phyloP scores from a whole-genome alignment of 2,329 filamentous ascomycete genomes.

The Trichoderma arundinaceum region DNA sequence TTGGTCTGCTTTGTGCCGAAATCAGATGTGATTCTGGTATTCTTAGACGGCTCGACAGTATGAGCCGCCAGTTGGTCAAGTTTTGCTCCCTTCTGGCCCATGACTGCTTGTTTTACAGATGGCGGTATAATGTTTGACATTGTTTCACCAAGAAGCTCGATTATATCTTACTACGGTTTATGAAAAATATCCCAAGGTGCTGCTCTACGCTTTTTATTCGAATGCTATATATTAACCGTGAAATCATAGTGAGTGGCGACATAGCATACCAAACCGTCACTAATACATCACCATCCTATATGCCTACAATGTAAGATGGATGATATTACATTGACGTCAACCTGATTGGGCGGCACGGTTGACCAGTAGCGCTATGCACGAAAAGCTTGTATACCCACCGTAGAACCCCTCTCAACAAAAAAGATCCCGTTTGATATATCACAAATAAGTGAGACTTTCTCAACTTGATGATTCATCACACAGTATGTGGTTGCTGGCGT shows the following conservation, averaged over 20 bases:
- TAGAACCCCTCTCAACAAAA: too few relatives aligned
- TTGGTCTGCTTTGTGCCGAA: constrained; percentile 75
- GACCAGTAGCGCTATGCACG: too few relatives aligned
- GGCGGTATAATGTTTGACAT: constrained; percentile 27
- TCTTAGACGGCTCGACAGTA: constrained; percentile 63
- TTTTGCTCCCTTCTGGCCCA: constrained; percentile 58
- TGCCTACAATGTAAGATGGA: not conserved
- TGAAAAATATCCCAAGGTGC: not conserved
- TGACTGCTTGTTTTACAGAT: constrained; percentile 35
- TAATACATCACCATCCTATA: constrained; percentile 11
- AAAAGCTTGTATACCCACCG: too few relatives aligned
- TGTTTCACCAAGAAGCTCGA: not conserved
- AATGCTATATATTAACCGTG: not conserved
- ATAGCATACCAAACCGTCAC: not conserved
- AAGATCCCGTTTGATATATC: not conserved
- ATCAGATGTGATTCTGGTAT: constrained; percentile 73
- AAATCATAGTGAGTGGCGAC: constrained; percentile 1
- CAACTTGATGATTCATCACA: not conserved
- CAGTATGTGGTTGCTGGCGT: not conserved
- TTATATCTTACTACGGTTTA: not conserved
- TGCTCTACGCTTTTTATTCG: too few relatives aligned
- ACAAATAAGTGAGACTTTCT: not conserved
- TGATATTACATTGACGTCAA: constrained; percentile 30
- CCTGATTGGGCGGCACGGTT: not conserved
- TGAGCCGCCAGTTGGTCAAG: constrained; percentile 63